Base-by-base conservation (phyloP, 495 filamentous ascomycete species). In the Aspergillus egyptiacus region DNA sequence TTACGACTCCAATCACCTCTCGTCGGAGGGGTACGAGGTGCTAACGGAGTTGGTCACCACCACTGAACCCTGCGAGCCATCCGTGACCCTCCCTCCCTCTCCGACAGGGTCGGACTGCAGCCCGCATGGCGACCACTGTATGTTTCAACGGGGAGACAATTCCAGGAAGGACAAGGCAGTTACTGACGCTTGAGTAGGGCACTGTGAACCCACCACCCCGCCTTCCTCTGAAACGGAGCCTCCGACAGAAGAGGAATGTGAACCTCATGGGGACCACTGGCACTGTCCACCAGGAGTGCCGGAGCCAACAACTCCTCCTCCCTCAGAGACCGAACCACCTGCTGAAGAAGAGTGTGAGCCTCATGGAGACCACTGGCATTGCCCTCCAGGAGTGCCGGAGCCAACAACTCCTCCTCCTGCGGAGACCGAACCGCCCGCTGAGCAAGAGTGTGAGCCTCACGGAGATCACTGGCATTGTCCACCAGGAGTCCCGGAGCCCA, bases 71-170 rank as follows among this genome's bases (percentile, higher is more conserved):
- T 41, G 38, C 38, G 17, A 9, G 38, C 11, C 38, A 3, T 24
- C 38, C 20, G 38, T 22, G 5, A 41, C 38, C 6, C 19, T 41
- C 8, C 38, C 38, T 11, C 38, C 38, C 0, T 41, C 38, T 2
- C 38, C 38, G 14, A 41, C 38, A 1, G 38, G 38, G 10, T 41
- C 38, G 1, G 19, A 41, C 19, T 41, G 38, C 19, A 41, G 38
- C 19, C 38, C 38, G 20, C 38, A 41, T 11, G 38, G 38, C 8
- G 38, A 41, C 19, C 38, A 41, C 11, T 41, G 38, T 41, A 25
- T 7, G 38, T 41, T 41, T 25, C 13, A 1, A 8, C n/a, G n/a
- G n/a, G n/a, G n/a, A n/a, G n/a, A n/a, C n/a, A 9, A 36, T n/a
- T 23, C 14, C 38, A 1, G n/a, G 10, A 25, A n/a, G 20, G 0